Evolutionary conservation across 2,329 filamentous ascomycete species (phyloP).

Genomic region (Clathrospora elynae): DNA sequence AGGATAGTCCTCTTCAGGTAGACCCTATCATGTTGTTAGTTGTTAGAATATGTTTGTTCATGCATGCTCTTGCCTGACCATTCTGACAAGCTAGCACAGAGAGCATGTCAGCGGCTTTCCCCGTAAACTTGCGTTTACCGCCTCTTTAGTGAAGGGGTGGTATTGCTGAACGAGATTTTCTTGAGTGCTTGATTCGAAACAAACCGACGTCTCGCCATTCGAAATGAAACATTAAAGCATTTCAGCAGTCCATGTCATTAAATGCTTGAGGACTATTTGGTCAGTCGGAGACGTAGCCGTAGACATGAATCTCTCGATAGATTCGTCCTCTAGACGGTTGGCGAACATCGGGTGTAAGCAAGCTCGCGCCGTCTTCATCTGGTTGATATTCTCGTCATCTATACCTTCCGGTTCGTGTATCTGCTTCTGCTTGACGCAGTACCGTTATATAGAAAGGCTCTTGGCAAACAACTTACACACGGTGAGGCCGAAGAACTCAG

Average conservation of each 20-base stretch:
- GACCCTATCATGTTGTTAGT: neutral
- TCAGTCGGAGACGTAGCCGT: constrained; percentile 6
- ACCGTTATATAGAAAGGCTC: constrained; percentile 7
- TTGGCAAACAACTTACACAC: constrained; percentile 10
- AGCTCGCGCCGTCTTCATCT: constrained; percentile 4
- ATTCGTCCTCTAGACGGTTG: constrained; percentile 2
- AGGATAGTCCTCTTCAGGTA: constrained; percentile 15
- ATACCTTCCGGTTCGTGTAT: constrained; percentile 7
- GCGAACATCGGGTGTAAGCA: constrained; percentile 12
- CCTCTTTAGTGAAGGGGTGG: constrained; percentile 19
- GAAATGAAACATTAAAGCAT: constrained; percentile 13
- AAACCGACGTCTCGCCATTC: constrained; percentile 2
- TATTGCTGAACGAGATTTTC: constrained; percentile 16
- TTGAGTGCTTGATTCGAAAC: constrained; percentile 10
- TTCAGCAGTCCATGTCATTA: constrained; percentile 18
- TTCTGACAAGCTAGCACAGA: constrained; percentile 31
- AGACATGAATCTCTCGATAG: constrained; percentile 15
- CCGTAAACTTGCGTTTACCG: constrained; percentile 10
- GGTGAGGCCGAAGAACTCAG: constrained; percentile 16
- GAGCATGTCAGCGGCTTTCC: constrained; percentile 19
- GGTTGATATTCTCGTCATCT: constrained; percentile 7
- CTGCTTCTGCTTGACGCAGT: constrained; percentile 2
- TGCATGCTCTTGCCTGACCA: constrained; percentile 8
- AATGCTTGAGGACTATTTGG: constrained; percentile 2
- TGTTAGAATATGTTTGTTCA: neutral